phyloP scores from a whole-genome alignment of 352 stramenopile genomes.

The Pythium folliculosum region DNA sequence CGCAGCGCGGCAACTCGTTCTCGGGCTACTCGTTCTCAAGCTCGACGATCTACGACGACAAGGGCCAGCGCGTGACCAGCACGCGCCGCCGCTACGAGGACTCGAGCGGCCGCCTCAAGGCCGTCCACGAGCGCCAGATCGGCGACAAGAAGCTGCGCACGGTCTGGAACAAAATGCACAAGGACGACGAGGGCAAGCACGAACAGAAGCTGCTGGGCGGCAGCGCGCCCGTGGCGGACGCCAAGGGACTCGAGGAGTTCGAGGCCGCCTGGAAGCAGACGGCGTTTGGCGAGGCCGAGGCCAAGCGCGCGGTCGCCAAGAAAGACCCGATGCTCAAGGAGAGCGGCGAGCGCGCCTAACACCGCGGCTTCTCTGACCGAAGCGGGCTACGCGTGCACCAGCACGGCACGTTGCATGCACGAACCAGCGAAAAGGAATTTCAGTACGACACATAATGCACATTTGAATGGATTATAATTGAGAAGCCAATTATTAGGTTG shows the following conservation, averaged over 20 bases:
- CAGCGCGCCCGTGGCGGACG: conserved; percentile 35
- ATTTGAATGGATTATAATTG: no score
- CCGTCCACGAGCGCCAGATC: conserved; percentile 65
- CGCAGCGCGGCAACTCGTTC: conserved; percentile 33
- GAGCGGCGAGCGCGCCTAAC: conserved; percentile 1
- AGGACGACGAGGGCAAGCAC: conserved; percentile 55
- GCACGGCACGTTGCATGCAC: no score
- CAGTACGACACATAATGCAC: no score
- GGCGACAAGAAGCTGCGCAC: conserved; percentile 62
- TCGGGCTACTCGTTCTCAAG: conserved; percentile 59
- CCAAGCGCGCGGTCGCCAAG: conserved; percentile 2
- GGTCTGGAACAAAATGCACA: conserved; percentile 47
- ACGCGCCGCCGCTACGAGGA: conserved; percentile 77
- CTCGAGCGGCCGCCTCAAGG: conserved; percentile 69
- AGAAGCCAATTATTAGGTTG: no score
- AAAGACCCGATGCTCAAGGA: conserved; percentile 10
- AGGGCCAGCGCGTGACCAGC: conserved; percentile 46
- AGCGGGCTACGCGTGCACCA: no score
- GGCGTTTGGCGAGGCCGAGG: conserved; percentile 43
- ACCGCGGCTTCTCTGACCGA: no score
- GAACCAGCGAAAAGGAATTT: no score
- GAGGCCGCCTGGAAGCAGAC: conserved; percentile 52
- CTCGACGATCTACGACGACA: conserved; percentile 62
- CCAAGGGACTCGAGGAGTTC: conserved; percentile 51
- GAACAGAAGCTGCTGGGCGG: conserved; percentile 46